Evolutionary conservation across 495 filamentous ascomycete genomes (phyloP).

Genomic region (Talaromyces trachyspermus): DNA sequence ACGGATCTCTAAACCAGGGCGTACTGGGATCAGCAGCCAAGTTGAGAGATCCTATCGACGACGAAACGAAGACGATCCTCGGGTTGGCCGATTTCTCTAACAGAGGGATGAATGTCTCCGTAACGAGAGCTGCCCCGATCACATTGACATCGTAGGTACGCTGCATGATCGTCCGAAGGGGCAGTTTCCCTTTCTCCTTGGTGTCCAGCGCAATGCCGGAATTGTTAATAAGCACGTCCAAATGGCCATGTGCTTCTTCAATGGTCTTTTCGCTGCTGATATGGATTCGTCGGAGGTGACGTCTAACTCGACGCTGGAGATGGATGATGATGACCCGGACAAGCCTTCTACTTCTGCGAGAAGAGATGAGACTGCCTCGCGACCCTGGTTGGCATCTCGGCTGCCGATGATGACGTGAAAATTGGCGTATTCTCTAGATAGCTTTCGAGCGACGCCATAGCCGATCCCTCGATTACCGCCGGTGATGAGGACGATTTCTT

Average conservation of each 20-base stretch:
- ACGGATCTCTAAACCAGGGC: neutral
- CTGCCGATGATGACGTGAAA: constrained; percentile 35
- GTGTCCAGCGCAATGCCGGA: constrained; percentile 29
- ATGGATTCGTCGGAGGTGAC: constrained; percentile 32
- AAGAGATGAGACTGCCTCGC: constrained; percentile 17
- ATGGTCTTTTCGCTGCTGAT: constrained; percentile 24
- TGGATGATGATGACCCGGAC: constrained; percentile 12
- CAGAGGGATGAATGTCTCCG: constrained; percentile 38
- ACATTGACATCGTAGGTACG: constrained; percentile 37
- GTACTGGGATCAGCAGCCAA: neutral
- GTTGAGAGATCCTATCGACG: constrained; percentile 25
- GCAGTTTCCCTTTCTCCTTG: constrained; percentile 7
- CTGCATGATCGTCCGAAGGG: constrained; percentile 20
- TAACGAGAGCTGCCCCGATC: constrained; percentile 25
- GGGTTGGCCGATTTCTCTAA: constrained; percentile 29
- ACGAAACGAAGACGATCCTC: constrained; percentile 37
- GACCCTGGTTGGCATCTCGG: constrained; percentile 20
- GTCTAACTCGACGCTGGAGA: constrained; percentile 29
- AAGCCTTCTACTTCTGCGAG: constrained; percentile 9
- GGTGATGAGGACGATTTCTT: constrained; percentile 32
- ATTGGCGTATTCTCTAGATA: constrained; percentile 19
- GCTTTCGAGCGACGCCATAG: constrained; percentile 27
- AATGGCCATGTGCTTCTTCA: constrained; percentile 17
- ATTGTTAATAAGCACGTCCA: constrained; percentile 36
- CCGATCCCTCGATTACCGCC: constrained; percentile 43